Evolutionary conservation across 1,284 basidiomycete species (phyloP).

Genomic region (Ustilago lituana): DNA sequence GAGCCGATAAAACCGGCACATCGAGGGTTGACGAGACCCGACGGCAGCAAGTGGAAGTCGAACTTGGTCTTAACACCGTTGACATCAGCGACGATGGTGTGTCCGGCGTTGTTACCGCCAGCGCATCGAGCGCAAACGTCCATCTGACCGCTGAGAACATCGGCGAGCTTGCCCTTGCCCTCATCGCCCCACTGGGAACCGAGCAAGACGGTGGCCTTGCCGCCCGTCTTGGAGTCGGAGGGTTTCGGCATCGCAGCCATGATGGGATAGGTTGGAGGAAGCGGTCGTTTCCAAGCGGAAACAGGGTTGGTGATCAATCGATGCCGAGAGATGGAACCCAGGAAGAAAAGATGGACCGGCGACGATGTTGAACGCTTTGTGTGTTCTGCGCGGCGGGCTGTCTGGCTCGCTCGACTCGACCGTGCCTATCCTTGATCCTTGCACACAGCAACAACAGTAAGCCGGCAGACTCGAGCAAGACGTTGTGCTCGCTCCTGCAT

Average conservation of each 20-base stretch:
- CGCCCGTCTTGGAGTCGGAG: slow-evolving; percentile 55
- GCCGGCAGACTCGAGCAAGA: too few relatives aligned
- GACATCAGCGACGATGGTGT: slow-evolving; percentile 91
- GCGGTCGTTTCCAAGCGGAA: slow-evolving; percentile 25
- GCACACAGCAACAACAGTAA: not conserved
- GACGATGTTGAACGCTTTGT: slow-evolving; percentile 11
- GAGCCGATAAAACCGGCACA: slow-evolving; percentile 90
- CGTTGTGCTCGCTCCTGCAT: slow-evolving; percentile 1
- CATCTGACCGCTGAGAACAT: slow-evolving; percentile 73
- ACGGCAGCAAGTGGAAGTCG: slow-evolving; percentile 94
- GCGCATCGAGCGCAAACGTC: slow-evolving; percentile 96
- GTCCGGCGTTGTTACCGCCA: slow-evolving; percentile 97
- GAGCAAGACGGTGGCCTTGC: slow-evolving; percentile 64
- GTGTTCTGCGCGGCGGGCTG: not conserved
- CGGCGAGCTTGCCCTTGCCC: slow-evolving; percentile 67
- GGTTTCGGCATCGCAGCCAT: slow-evolving; percentile 66
- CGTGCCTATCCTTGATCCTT: not conserved
- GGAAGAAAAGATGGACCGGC: slow-evolving; percentile 20
- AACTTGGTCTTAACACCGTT: slow-evolving; percentile 82
- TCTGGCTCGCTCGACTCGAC: not conserved
- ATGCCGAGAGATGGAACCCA: slow-evolving; percentile 52
- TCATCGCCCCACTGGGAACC: slow-evolving; percentile 67
- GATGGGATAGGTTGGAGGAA: slow-evolving; percentile 8
- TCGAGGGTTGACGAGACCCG: slow-evolving; percentile 87
- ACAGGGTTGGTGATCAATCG: slow-evolving; percentile 54